These are phyloP conservation scores for Cyclospora cayetanensis DNA, from an alignment of 169 alveolate genomes.

Conservation along the genomic window DNA sequence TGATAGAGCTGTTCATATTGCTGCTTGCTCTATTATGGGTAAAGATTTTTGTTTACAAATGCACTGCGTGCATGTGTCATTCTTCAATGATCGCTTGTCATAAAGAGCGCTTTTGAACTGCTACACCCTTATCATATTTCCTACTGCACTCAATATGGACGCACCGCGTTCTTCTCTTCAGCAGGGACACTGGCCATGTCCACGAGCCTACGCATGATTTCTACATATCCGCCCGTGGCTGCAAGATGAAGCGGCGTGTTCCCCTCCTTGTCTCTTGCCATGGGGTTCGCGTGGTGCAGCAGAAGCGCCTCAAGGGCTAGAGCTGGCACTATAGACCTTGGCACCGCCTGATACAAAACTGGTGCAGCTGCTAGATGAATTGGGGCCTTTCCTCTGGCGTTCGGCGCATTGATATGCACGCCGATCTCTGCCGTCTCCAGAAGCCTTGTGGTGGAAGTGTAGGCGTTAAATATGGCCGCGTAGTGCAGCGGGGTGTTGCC, in stretches of 20 bases:
- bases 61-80: too few species aligned
- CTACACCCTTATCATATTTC: too few species aligned
- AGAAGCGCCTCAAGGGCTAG: slow-evolving; percentile 61
- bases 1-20: too few species aligned
- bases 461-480: slow-evolving; percentile 64
- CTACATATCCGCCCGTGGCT: slow-evolving; percentile 52
- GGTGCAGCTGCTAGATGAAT: slow-evolving; percentile 70
- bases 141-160: too few species aligned
- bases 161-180: slow-evolving; percentile 30
- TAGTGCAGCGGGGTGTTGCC: slow-evolving; percentile 70
- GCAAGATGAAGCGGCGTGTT: slow-evolving; percentile 65
- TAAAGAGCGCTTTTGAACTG: too few species aligned
- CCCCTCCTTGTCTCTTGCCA: slow-evolving; percentile 33
- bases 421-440: slow-evolving; percentile 3
- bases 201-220: slow-evolving; percentile 52
- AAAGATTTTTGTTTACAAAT: too few species aligned
- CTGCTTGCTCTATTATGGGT: too few species aligned
- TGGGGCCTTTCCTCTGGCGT: slow-evolving; percentile 54
- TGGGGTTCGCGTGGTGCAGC: slow-evolving; percentile 59
- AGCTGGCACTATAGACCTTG: slow-evolving; percentile 20
- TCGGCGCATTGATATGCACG: background rate
- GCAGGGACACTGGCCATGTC: slow-evolving; percentile 33
- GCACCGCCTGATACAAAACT: background rate
- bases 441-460: background rate
- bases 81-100: too few species aligned